Percentiles rank a stretch among this genome's conserved stretches.
These are phyloP conservation scores for Arthroderma sp. DNA, from an alignment of 2,329 filamentous ascomycete species.

Conservation along the genomic window DNA sequence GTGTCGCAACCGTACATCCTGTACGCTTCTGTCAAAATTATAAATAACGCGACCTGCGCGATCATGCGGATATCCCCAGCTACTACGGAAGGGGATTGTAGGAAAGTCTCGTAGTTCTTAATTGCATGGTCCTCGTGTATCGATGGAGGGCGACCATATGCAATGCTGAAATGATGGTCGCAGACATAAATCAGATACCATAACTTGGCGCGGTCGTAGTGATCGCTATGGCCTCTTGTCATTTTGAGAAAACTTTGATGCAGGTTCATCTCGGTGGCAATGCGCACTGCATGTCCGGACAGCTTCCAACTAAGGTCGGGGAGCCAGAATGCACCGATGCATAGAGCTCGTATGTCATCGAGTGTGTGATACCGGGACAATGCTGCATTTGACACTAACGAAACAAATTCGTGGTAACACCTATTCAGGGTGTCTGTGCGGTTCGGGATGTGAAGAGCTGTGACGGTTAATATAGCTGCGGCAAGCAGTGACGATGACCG, in stretches of 20 bases:
- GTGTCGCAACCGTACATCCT: conserved; percentile 46
- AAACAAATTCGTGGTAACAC: conserved; percentile 46
- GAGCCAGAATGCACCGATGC: conserved; percentile 50
- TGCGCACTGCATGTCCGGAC: conserved; percentile 45
- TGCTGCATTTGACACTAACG: conserved; percentile 43
- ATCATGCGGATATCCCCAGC: conserved; percentile 44
- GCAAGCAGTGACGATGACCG: conserved; percentile 43
- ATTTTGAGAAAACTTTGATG: conserved; percentile 42
- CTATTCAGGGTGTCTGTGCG: conserved; percentile 39
- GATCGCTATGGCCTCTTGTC: conserved; percentile 34
- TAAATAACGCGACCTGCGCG: conserved; percentile 45
- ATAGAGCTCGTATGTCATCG: conserved; percentile 47
- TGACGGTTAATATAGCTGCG: conserved; percentile 43
- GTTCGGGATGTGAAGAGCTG: conserved; percentile 45
- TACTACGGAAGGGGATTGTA: conserved; percentile 39
- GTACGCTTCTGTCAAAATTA: conserved; percentile 44
- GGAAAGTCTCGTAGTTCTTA: conserved; percentile 43
- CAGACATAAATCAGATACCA: conserved; percentile 54
- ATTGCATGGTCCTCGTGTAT: conserved; percentile 46
- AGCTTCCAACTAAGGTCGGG: conserved; percentile 51
- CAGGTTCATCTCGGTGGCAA: conserved; percentile 44
- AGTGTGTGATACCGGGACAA: conserved; percentile 45
- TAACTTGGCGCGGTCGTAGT: conserved; percentile 43
- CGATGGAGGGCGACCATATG: conserved; percentile 46
- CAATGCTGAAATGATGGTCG: conserved; percentile 51